Evolutionary conservation across 805 yeast genomes (phyloP), one percentile per base, ranked within the genome.

Genomic region (Dipodascopsis uninucleata): DNA sequence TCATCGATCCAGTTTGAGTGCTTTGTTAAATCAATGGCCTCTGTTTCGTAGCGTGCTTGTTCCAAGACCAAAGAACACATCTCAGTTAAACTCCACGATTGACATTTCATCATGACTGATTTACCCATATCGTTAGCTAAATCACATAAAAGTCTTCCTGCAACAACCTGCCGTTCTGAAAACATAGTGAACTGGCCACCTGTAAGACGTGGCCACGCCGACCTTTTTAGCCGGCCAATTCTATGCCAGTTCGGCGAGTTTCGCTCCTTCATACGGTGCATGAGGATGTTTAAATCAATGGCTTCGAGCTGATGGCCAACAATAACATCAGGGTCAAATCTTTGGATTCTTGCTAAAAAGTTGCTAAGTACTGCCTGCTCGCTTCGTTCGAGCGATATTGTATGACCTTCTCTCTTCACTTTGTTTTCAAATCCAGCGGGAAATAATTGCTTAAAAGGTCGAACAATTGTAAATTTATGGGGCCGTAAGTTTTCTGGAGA

Each of bases 61-160:
- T 76, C 78, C 57, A 96, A 81, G 14, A 85, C 84, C 39, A 85
- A 76, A 24, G 78, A 81, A 57, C 79, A 82, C 97, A 93, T 93
- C 64, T 93, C 98, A 10, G 84, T 72, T 45, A 93, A 71, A 47
- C 86, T 94, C 96, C 96, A 93, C 14, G 90, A 84, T 64, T 87
- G 95, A 67, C 97, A 93, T 62, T 88, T 87, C 3, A 82, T 71
- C 3, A 96, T 87, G 52, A 90, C 70, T 0, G 97, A 89, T 62
- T 84, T 93, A 38, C 97, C 98, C 79, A 89, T 77, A 59, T 87
- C 96, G 64, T 93, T 93, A 40, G 90, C 87, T 60, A 93, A 79
- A 65, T 93, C 98, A 73, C 96, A 86, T 36, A 90, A 59, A 44
- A 93, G 72, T 57, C 98, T 75, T 28, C 98, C 98, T 29, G 88